These are phyloP conservation scores for Dacryopinax primogenitus DNA, from an alignment of 768 basidiomycete species.

Conservation along the genomic window DNA sequence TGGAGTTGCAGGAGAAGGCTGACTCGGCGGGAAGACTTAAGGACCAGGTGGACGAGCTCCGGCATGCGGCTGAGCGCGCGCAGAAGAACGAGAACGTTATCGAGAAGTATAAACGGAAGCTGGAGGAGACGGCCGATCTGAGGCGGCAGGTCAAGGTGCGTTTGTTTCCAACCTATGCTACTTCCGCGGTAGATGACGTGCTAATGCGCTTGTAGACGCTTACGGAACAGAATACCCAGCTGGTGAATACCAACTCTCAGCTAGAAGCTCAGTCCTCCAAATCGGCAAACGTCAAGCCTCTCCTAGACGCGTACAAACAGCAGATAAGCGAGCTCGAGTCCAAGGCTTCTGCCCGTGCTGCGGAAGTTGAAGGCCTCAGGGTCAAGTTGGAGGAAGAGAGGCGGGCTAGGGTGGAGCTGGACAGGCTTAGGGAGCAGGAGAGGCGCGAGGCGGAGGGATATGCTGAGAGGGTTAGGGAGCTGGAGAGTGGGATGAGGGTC, in stretches of 20 bases:
- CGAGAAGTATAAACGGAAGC: conserved; percentile 97
- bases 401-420: conserved; percentile 14
- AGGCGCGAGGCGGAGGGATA: conserved; percentile 53
- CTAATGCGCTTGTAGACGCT: conserved; percentile 41
- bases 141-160: conserved; percentile 30
- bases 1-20: conserved; percentile 60
- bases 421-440: conserved; percentile 35
- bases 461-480: conserved; percentile 66
- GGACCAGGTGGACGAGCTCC: conserved; percentile 94
- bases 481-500: conserved; percentile 47
- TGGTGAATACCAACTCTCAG: conserved; percentile 81
- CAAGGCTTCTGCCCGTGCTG: conserved; percentile 48
- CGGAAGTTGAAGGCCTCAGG: conserved; percentile 58
- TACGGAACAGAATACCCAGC: conserved; percentile 83
- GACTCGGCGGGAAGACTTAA: conserved; percentile 69
- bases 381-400: conserved; percentile 45
- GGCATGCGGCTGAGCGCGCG: conserved; percentile 80
- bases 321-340: conserved; percentile 72
- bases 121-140: conserved; percentile 78
- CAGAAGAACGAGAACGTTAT: conserved; percentile 94
- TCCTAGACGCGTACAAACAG: conserved; percentile 84
- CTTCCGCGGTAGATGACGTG: no score
- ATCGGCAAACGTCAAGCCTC: conserved; percentile 68
- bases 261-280: conserved; percentile 89
- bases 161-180: no score